Conservation (phyloP, 805 yeast species). For the Saccharomyces cerevisiae region DNA sequence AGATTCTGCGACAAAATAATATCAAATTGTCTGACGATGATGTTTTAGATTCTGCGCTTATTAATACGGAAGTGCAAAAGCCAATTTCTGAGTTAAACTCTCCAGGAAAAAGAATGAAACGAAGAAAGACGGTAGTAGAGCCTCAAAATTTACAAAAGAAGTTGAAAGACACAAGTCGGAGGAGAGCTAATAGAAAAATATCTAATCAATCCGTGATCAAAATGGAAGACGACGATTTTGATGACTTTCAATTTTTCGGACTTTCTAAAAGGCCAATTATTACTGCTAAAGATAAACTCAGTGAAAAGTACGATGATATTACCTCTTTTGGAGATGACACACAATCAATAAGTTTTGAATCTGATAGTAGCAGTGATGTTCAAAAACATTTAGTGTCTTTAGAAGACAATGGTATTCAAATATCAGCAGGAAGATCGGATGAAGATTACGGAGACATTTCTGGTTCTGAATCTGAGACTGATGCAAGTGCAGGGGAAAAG, state of each 20-base stretch:
- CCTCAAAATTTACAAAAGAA: not conserved
- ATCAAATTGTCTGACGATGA: not conserved
- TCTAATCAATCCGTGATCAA: slow-evolving; percentile 1
- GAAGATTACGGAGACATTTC: not conserved
- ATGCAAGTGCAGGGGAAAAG: not conserved
- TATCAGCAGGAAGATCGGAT: not conserved
- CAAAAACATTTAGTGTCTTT: not conserved
- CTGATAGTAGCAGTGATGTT: not conserved
- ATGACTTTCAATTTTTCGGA: slow-evolving; percentile 19
- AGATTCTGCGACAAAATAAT: slow-evolving; percentile 4
- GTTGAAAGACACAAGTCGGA: not conserved
- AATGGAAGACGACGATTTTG: slow-evolving; percentile 11
- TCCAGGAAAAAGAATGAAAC: slow-evolving; percentile 16
- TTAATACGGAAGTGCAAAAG: slow-evolving; percentile 14
- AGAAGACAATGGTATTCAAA: not conserved
- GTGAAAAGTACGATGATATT: not conserved
- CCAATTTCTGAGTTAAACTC: slow-evolving; percentile 17
- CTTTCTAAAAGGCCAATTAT: slow-evolving; percentile 7
- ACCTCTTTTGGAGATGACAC: not conserved
- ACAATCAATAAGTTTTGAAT: not conserved
- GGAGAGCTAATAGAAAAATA: not conserved
- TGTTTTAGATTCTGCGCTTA: slow-evolving; percentile 11
- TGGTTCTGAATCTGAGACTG: not conserved
- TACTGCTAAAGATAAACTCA: slow-evolving; percentile 7
- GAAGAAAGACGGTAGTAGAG: not conserved